phyloP scores from a whole-genome alignment of 2,329 filamentous ascomycete genomes.

The Calonectria hawksworthii region DNA sequence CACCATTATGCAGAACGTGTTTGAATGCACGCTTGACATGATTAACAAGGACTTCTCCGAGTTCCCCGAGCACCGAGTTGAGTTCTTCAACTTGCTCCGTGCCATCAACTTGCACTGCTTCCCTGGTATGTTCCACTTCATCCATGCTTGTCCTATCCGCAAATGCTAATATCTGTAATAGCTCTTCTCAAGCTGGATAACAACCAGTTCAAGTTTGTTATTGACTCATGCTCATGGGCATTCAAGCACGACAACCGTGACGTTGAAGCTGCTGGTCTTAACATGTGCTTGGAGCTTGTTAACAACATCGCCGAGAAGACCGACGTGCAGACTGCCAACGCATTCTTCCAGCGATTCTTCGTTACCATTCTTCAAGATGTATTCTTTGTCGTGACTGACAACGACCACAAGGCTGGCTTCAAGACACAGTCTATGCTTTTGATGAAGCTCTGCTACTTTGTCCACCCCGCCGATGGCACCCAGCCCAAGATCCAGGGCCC shows the following conservation, averaged over 20 bases:
- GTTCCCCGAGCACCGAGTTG: slow-evolving; percentile 98
- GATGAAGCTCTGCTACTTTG: slow-evolving; percentile 95
- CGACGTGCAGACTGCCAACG: slow-evolving; percentile 86
- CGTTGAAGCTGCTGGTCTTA: slow-evolving; percentile 94
- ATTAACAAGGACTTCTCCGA: slow-evolving; percentile 99
- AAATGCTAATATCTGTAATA: slow-evolving; percentile 39
- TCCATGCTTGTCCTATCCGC: not conserved
- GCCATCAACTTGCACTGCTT: slow-evolving; percentile 99
- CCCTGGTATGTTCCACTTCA: slow-evolving; percentile 68
- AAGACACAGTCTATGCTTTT: slow-evolving; percentile 96
- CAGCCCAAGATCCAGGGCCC: slow-evolving; percentile 92
- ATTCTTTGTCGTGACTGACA: slow-evolving; percentile 97
- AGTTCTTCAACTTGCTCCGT: slow-evolving; percentile 97
- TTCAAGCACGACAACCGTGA: slow-evolving; percentile 99
- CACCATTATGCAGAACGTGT: slow-evolving; percentile 97
- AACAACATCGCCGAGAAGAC: slow-evolving; percentile 97
- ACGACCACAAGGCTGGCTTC: slow-evolving; percentile 98
- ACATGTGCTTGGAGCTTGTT: slow-evolving; percentile 98
- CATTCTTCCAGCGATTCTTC: slow-evolving; percentile 99
- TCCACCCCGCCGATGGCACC: slow-evolving; percentile 77
- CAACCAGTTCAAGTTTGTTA: slow-evolving; percentile 98
- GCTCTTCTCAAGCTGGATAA: slow-evolving; percentile 94
- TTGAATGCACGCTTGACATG: slow-evolving; percentile 98
- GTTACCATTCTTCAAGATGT: slow-evolving; percentile 96
- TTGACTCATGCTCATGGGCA: slow-evolving; percentile 99